phyloP scores from a whole-genome alignment of 306 rosid genomes.

The Erythrophleum fordii region DNA sequence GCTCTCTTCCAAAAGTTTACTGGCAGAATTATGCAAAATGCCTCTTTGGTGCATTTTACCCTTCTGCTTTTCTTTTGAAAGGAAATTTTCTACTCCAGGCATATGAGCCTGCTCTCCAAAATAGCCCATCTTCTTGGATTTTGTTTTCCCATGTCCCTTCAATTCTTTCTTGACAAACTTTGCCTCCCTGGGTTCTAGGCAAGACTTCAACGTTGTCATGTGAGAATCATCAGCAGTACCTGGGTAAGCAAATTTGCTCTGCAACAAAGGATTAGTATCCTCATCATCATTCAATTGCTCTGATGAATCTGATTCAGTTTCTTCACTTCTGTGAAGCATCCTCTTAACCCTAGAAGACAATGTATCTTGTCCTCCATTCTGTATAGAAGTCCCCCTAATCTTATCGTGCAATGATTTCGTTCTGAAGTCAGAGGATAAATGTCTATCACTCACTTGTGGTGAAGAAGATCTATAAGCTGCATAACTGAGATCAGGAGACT shows the following conservation, averaged over 20 bases:
- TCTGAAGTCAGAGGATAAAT: conserved; percentile 59
- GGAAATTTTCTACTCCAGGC: conserved; percentile 53
- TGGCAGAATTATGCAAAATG: conserved; percentile 51
- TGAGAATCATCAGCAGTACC: conserved; percentile 65
- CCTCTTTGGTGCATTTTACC: conserved; percentile 58
- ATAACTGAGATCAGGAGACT: conserved; percentile 72
- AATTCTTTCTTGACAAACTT: conserved; percentile 59
- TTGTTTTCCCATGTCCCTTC: conserved; percentile 52
- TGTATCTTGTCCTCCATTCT: conserved; percentile 63
- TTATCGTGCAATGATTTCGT: conserved; percentile 65
- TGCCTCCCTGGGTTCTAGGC: conserved; percentile 61
- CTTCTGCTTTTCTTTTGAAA: conserved; percentile 73
- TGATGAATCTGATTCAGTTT: conserved; percentile 96
- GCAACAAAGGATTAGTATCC: conserved; percentile 73
- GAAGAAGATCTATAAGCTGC: conserved; percentile 75
- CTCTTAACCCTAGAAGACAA: conserved; percentile 53
- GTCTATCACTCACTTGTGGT: conserved; percentile 69
- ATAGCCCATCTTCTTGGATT: conserved; percentile 53
- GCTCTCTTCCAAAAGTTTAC: conserved; percentile 57
- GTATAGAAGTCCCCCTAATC: conserved; percentile 53
- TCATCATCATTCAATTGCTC: conserved; percentile 84
- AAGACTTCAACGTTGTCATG: conserved; percentile 56
- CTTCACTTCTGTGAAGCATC: conserved; percentile 62
- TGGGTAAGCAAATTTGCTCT: conserved; percentile 73
- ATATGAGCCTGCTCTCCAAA: conserved; percentile 55